Evolutionary conservation across 2,329 filamentous ascomycete species (phyloP).

Genomic region (Tolypocladium sp.): DNA sequence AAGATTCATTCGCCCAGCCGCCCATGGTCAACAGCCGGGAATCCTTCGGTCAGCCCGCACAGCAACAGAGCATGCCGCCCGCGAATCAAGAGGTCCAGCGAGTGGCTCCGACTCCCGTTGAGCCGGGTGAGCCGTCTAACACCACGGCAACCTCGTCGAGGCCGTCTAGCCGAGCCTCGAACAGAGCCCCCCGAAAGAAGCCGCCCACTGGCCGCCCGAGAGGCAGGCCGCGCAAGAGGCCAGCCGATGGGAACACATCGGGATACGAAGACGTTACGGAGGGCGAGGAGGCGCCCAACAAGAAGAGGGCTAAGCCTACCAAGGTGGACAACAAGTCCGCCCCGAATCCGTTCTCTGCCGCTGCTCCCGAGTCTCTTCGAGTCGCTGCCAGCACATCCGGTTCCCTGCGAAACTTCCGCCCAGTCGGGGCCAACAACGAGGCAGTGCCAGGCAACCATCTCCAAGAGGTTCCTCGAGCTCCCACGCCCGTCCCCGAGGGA

Average conservation of each 20-base stretch:
- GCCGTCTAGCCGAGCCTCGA: constrained; percentile 52
- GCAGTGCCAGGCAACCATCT: constrained; percentile 40
- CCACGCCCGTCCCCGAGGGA: constrained; percentile 61
- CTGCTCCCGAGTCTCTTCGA: constrained; percentile 68
- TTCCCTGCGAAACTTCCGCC: constrained; percentile 76
- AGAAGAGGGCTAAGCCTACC: constrained; percentile 72
- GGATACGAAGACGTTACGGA: constrained; percentile 61
- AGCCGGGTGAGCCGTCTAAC: constrained; percentile 9
- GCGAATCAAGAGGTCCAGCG: constrained; percentile 20
- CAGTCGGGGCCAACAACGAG: constrained; percentile 47
- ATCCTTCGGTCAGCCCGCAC: constrained; percentile 12
- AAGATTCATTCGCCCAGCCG: not conserved
- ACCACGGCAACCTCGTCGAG: constrained; percentile 33
- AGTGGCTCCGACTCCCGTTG: constrained; percentile 24
- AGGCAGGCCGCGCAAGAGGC: constrained; percentile 47
- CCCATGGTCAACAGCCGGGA: constrained; percentile 10
- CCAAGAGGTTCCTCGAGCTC: constrained; percentile 66
- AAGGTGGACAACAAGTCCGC: constrained; percentile 60
- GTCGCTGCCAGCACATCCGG: constrained; percentile 88
- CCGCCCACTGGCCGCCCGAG: constrained; percentile 45
- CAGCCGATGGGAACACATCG: constrained; percentile 57
- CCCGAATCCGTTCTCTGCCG: constrained; percentile 65
- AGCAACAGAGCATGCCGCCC: constrained; percentile 7
- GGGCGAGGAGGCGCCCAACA: constrained; percentile 42
- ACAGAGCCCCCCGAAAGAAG: constrained; percentile 26